Conservation (phyloP, 495 filamentous ascomycete species). For the Annulohypoxylon nitens region DNA sequence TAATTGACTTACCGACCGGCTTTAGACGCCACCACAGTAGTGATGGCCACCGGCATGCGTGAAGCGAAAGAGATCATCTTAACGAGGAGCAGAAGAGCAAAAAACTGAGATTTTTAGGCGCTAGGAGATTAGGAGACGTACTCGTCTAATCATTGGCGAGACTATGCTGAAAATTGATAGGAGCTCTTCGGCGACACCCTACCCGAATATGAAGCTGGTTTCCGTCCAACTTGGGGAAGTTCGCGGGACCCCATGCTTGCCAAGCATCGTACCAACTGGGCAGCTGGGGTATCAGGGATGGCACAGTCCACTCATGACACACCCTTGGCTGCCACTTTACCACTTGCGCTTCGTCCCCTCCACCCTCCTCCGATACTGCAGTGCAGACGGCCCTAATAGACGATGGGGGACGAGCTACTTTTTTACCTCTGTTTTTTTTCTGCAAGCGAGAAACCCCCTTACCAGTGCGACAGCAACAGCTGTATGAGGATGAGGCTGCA, state of each 20-base stretch:
- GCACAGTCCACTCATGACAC: conserved; percentile 37
- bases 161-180: conserved; percentile 31
- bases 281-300: conserved; percentile 43
- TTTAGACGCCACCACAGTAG: conserved; percentile 2
- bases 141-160: conserved; percentile 25
- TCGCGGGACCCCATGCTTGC: conserved; percentile 43
- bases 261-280: conserved; percentile 38
- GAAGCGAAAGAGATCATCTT: conserved; percentile 9
- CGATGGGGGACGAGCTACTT: conserved; percentile 23
- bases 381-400: conserved; percentile 35
- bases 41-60: conserved; percentile 8
- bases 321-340: conserved; percentile 33
- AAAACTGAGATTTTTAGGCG: not conserved
- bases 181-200: conserved; percentile 39
- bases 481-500: conserved; percentile 36
- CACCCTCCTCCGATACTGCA: conserved; percentile 31
- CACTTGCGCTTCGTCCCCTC: conserved; percentile 34
- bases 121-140: conserved; percentile 5
- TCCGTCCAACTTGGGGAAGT: conserved; percentile 36
- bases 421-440: conserved; percentile 12
- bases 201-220: conserved; percentile 41
- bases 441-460: conserved; percentile 25
- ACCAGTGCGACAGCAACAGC: conserved; percentile 18
- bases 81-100: not conserved
- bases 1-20: conserved; percentile 10